phyloP scores from a whole-genome alignment of 345 rosid genomes.

The Anacardium occidentale region DNA sequence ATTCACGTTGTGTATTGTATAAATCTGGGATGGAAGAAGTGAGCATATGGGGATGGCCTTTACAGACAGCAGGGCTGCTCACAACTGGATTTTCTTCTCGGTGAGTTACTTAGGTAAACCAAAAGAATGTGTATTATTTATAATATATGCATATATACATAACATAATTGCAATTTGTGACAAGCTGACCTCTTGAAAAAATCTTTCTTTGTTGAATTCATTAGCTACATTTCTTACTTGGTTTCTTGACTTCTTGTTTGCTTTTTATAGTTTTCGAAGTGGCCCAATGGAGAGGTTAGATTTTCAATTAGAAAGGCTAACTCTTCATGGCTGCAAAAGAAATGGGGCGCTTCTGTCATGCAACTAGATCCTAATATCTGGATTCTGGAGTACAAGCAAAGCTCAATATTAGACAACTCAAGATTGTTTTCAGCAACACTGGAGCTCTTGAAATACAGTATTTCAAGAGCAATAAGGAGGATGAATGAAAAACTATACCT shows the following conservation, averaged over 20 bases:
- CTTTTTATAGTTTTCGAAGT: conserved; percentile 32
- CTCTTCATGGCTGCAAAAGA: conserved; percentile 52
- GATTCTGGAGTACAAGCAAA: conserved; percentile 67
- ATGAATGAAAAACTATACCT: conserved; percentile 31
- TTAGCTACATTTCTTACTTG: neutral
- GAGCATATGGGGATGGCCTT: conserved; percentile 95
- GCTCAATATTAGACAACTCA: conserved; percentile 44
- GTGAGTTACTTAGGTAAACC: conserved; percentile 69
- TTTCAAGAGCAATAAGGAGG: conserved; percentile 22
- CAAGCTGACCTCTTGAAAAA: neutral
- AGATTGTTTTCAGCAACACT: conserved; percentile 41
- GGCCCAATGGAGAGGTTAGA: conserved; percentile 59
- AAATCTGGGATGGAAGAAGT: conserved; percentile 78
- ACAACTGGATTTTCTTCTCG: conserved; percentile 50
- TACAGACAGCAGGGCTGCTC: conserved; percentile 78
- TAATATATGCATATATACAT: neutral
- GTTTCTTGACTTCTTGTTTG: neutral
- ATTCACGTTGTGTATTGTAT: conserved; percentile 62
- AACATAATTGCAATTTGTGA: neutral
- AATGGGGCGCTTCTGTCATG: conserved; percentile 55
- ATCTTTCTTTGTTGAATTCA: neutral
- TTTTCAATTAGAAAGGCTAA: conserved; percentile 46
- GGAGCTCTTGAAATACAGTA: conserved; percentile 43
- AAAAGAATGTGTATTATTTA: neutral
- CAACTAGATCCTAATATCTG: conserved; percentile 77